Conservation (phyloP, 352 stramenopile species). For the Phytophthora tentaculata region DNA sequence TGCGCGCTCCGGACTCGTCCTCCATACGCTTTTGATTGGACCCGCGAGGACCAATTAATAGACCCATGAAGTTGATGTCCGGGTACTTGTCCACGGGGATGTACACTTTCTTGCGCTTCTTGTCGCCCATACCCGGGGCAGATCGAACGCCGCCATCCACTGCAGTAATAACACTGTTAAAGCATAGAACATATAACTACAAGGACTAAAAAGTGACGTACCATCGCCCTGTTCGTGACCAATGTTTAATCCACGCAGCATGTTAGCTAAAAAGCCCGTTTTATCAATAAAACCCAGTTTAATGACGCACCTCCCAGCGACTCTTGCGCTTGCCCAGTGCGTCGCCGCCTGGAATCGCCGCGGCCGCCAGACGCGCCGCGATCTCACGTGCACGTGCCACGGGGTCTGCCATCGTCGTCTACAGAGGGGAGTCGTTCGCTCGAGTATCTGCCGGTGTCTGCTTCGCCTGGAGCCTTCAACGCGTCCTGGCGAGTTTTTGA, state of each 20-base stretch:
- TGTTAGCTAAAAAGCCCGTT: conserved; percentile 12
- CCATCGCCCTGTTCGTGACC: conserved; percentile 51
- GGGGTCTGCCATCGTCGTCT: conserved; percentile 59
- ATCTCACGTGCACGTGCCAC: conserved; percentile 85
- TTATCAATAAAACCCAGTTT: neutral
- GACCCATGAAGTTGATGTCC: conserved; percentile 94
- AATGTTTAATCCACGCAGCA: conserved; percentile 7
- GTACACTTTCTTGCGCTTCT: conserved; percentile 93
- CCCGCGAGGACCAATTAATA: conserved; percentile 91
- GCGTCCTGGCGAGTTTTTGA: conserved; percentile 27
- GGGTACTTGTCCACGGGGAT: conserved; percentile 92
- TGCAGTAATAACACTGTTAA: conserved; percentile 12
- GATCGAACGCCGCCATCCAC: conserved; percentile 47
- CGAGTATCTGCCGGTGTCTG: neutral
- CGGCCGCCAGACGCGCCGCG: conserved; percentile 74
- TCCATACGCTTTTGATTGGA: conserved; percentile 94
- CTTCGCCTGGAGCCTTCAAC: conserved; percentile 6
- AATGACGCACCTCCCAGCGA: conserved; percentile 75
- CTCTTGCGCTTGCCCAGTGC: conserved; percentile 85
- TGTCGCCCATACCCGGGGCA: conserved; percentile 48
- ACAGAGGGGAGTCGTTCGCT: neutral
- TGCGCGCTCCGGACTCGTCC: conserved; percentile 89
- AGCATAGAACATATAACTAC: conserved; percentile 21
- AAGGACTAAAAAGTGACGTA: conserved; percentile 27
- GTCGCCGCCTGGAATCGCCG: conserved; percentile 70